Evolutionary conservation across 73 alveolate species (phyloP).

Genomic region (Urostyla sp.): DNA sequence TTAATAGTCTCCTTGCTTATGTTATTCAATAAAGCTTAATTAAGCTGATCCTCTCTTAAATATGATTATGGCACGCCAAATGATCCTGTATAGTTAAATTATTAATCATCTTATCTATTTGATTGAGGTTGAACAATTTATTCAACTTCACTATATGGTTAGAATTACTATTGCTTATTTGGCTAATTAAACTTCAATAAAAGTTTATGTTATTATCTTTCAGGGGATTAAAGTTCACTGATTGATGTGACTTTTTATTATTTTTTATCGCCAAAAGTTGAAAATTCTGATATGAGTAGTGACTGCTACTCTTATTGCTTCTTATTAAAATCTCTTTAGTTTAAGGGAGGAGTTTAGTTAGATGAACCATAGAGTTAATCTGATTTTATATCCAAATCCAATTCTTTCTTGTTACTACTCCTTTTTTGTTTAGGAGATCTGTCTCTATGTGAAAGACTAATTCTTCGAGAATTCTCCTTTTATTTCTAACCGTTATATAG

Average conservation of each 20-base stretch:
- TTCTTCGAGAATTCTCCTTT: too few relatives aligned
- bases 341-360: neutral
- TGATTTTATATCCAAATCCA: conserved; percentile 16
- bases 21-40: conserved; percentile 1
- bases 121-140: neutral
- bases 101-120: neutral
- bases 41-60: neutral
- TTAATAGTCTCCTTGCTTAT: neutral
- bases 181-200: too few relatives aligned
- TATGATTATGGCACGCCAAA: conserved; percentile 40
- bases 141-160: neutral
- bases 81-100: conserved; percentile 49
- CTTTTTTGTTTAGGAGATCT: too few relatives aligned
- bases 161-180: neutral
- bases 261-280: conserved; percentile 45
- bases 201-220: conserved; percentile 3
- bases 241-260: conserved; percentile 37
- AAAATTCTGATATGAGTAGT: conserved; percentile 16
- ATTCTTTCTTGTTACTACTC: neutral
- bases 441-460: too few relatives aligned
- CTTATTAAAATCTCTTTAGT: too few relatives aligned
- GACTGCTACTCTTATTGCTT: neutral
- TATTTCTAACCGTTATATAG: too few relatives aligned
- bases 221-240: conserved; percentile 41
- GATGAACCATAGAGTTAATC: conserved; percentile 42